Evolutionary conservation across 768 basidiomycete species (phyloP), one percentile per base, ranked within the genome.

Genomic region (Mycena rebaudengoi): DNA sequence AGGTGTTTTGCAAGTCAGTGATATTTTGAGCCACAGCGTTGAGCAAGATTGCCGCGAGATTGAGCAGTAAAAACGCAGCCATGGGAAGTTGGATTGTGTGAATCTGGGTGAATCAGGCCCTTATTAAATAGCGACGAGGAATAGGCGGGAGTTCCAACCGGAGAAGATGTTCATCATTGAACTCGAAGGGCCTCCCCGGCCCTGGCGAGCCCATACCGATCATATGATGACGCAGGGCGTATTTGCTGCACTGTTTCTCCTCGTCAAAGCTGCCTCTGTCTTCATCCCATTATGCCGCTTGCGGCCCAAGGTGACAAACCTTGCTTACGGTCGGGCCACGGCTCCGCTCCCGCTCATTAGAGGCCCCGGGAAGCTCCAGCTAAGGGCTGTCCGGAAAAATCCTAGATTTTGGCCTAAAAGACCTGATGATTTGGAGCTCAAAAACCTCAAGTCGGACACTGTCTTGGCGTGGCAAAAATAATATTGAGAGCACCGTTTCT

Each of bases 241-340:
- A 55, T 55, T 55, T 55, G 40, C 53, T 55, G 53, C 53, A 30
- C 53, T 43, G 53, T 55, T 55, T 55, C 41, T 44, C 51, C 51
- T 29, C 51, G 51, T 40, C 51, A 53, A 53, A 53, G 51, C 51
- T 53, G 51, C 51, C 51, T 53, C n/a, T n/a, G n/a, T n/a, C n/a
- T n/a, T n/a, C n/a, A n/a, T n/a, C 51, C 40, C 53, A 54, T 54
- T 43, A 54, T 54, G 53, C 53, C 53, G 43, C 43, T 56, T 45
- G 54, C 43, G 54, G 54, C 54, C 54, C 54, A 56, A 56, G 54
- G 54, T 56, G 54, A 56, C 54, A 56, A 44, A 30, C 54, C 54
- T 56, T 56, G 54, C 54, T 56, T 56, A 56, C 54, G 39, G 35
- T 37, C 35, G 35, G 35, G 35, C 35, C 35, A 37, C 35, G 35